Conservation (phyloP, 1,284 basidiomycete genomes). For the Ceratobasidium sp. region DNA sequence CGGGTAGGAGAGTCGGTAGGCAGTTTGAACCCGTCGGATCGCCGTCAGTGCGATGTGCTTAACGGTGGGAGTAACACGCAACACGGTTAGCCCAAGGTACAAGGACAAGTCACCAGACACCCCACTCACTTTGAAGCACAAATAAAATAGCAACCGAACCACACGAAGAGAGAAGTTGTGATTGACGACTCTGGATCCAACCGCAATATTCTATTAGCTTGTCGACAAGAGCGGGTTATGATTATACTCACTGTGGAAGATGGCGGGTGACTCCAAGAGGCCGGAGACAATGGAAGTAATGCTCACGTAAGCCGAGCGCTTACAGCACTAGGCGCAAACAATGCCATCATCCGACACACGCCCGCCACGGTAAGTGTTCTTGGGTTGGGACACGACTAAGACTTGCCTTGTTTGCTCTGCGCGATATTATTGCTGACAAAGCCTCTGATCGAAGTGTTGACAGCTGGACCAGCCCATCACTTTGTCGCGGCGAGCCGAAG, state of each 20-base stretch:
- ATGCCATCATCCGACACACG: too few species aligned
- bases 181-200: background rate
- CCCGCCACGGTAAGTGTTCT: too few species aligned
- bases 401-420: too few species aligned
- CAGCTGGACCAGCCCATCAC: too few species aligned
- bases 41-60: background rate
- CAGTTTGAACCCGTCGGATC: background rate
- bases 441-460: too few species aligned
- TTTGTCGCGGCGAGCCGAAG: too few species aligned
- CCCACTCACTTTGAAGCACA: background rate
- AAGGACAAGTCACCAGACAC: background rate
- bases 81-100: background rate
- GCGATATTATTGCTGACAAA: too few species aligned
- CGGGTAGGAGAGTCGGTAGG: background rate
- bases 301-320: background rate
- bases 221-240: background rate
- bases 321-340: background rate
- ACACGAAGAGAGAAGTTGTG: background rate
- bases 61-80: background rate
- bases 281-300: background rate
- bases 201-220: background rate
- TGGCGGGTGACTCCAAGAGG: constrained; percentile 6
- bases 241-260: background rate
- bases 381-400: too few species aligned
- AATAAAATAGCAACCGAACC: background rate